Base-by-base conservation (phyloP, 805 yeast genomes). In the Saturnispora ahearnii region DNA sequence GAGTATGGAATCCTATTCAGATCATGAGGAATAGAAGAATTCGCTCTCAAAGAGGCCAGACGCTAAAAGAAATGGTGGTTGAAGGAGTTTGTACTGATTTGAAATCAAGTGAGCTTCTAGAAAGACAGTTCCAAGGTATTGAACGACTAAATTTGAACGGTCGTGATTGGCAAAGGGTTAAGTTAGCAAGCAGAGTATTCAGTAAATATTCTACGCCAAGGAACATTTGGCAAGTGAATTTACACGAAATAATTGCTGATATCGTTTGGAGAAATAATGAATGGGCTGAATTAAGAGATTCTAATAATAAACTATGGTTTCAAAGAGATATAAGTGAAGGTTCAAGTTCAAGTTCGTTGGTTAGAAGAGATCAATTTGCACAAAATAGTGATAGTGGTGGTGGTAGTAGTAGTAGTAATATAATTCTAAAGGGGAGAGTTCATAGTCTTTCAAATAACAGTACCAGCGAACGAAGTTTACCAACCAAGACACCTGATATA, bases 1-100 rank as follows among this genome's bases (percentile, higher is more conserved):
- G 83, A 2, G 74, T 77, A 3, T 88, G 82, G 68, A 88, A 88
- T 60, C 96, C 96, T 3, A 67, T 88, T 41, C 96, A 87, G 64
- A 74, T 82, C n/a, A 78, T 88, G 28, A 68, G 96, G 50, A 84
- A 87, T 64, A 72, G 96, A 51, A 72, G 72, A 56, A 61, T 82
- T 3, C 64, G 86, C 48, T 73, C 74, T 51, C 75, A 74, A 57
- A 68, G 76, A 57, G 73, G 72, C 46, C 78, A 76, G 50, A 67
- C 69, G 33, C 73, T 78, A 2, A 70, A 73, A 37, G 68, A 70
- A 3, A 32, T 52, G 40, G 33, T 41, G 12, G 37, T 46, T 31
- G 44, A 46, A 33, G 48, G 48, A 6, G 31, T 18, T 30, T 21
- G 12, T 33, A 33, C 21, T 22, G 38, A 33, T 15, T n/a, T 41